phyloP scores from a whole-genome alignment of 129 eudicot genomes.

The Tagetes erecta region DNA sequence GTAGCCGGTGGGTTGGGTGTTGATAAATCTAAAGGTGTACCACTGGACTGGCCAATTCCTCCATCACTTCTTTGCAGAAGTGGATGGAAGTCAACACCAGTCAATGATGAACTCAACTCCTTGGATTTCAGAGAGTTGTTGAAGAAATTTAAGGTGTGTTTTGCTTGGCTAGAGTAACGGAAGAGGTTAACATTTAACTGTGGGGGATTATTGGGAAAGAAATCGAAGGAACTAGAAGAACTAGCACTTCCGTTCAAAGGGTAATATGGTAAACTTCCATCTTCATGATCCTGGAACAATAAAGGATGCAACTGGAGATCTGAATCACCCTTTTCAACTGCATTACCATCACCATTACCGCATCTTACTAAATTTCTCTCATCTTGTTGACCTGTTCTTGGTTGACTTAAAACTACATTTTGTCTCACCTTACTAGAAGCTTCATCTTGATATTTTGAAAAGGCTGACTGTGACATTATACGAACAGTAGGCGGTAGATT shows the following conservation, averaged over 20 bases:
- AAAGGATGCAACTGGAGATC: constrained; percentile 95
- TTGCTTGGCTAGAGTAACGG: constrained; percentile 52
- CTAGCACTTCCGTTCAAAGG: constrained; percentile 46
- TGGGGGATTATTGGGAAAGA: constrained; percentile 54
- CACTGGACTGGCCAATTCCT: constrained; percentile 26
- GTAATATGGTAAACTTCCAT: constrained; percentile 62
- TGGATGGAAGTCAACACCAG: constrained; percentile 78
- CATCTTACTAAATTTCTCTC: constrained; percentile 26
- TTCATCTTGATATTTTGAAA: constrained; percentile 52
- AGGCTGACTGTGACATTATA: constrained; percentile 77
- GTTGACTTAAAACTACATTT: constrained; percentile 19
- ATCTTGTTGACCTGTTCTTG: constrained; percentile 27
- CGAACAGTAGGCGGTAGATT: constrained; percentile 96
- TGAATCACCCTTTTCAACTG: constrained; percentile 48
- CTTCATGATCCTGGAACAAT: constrained; percentile 66
- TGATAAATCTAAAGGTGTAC: constrained; percentile 22
- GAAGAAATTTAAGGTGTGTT: constrained; percentile 45
- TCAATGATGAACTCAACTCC: constrained; percentile 38
- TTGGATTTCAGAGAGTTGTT: constrained; percentile 48
- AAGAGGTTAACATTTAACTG: constrained; percentile 63
- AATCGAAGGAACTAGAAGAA: constrained; percentile 63
- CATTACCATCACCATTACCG: constrained; percentile 23
- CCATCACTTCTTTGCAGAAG: constrained; percentile 69
- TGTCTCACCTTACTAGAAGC: constrained; percentile 35
- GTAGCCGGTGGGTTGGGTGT: constrained; percentile 32